Evolutionary conservation across 345 rosid species (phyloP).

Genomic region (Pugionium dolabratum): DNA sequence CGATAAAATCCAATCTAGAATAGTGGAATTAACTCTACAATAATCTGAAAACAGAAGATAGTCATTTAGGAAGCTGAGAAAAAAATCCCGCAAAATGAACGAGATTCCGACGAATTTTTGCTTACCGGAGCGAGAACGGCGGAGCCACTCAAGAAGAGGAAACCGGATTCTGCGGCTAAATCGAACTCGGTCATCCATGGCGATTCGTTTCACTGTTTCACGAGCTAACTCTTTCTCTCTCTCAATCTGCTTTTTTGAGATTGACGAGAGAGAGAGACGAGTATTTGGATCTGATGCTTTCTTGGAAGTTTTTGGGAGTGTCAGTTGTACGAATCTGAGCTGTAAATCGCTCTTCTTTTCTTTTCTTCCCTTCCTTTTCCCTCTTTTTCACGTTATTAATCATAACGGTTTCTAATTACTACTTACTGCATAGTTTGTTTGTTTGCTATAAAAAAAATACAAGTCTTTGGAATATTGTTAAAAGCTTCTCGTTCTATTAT

Average conservation of each 20-base stretch:
- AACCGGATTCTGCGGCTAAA: constrained; percentile 60
- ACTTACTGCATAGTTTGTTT: background rate
- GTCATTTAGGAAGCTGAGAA: background rate
- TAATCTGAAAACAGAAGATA: constrained; percentile 2
- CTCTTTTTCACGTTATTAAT: background rate
- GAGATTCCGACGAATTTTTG: background rate
- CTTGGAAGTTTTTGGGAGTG: constrained; percentile 35
- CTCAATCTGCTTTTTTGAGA: constrained; percentile 16
- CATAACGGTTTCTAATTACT: constrained; percentile 32
- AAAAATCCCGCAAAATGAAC: background rate
- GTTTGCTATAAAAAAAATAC: background rate
- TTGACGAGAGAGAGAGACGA: constrained; percentile 17
- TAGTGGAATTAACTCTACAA: constrained; percentile 14
- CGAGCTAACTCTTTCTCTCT: constrained; percentile 32
- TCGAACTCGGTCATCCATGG: constrained; percentile 46
- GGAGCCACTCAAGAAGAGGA: constrained; percentile 65
- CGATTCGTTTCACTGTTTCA: constrained; percentile 11
- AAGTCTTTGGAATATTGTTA: no score
- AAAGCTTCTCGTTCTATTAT: no score
- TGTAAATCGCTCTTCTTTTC: constrained; percentile 25
- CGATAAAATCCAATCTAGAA: background rate
- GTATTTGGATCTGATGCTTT: constrained; percentile 42
- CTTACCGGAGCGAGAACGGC: constrained; percentile 72
- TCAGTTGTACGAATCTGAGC: constrained; percentile 36
- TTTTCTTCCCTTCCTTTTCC: background rate